Percentiles rank a stretch among this genome's conserved stretches.
These are phyloP conservation scores for Poa annua DNA, from an alignment of 176 grass and related monocot genomes.

Conservation along the genomic window DNA sequence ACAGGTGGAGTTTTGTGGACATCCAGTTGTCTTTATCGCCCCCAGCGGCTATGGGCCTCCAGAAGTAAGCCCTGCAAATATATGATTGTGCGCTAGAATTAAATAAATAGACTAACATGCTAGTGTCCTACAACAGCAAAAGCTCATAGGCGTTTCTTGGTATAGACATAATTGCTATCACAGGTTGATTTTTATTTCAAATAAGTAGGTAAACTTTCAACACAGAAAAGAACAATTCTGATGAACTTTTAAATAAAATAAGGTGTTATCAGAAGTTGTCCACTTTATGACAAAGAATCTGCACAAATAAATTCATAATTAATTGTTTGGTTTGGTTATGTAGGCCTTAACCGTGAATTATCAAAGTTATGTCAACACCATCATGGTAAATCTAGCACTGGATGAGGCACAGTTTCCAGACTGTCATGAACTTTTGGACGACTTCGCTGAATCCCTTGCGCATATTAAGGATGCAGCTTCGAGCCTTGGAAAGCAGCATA, in stretches of 20 bases:
- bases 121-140: not conserved
- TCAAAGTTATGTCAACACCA: conserved; percentile 84
- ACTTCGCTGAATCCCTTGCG: conserved; percentile 72
- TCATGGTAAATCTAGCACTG: conserved; percentile 82
- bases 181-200: not conserved
- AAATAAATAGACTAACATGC: not conserved
- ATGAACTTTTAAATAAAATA: not conserved
- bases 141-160: not conserved
- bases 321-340: conserved; percentile 44
- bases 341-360: conserved; percentile 82
- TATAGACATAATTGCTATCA: not conserved
- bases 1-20: conserved; percentile 70
- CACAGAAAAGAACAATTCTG: not conserved
- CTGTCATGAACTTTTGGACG: conserved; percentile 71
- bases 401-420: conserved; percentile 73
- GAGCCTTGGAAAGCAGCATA: conserved; percentile 37
- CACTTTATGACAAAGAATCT: not conserved
- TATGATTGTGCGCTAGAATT: not conserved
- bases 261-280: not conserved
- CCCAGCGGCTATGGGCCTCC: conserved; percentile 82
- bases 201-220: not conserved
- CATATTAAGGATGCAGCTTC: conserved; percentile 68
- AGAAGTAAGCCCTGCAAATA: conserved; percentile 57
- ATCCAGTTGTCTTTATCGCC: conserved; percentile 77
- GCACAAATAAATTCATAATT: not conserved